phyloP scores from a whole-genome alignment of 2,329 filamentous ascomycete genomes.

The Colletotrichum liriopes region DNA sequence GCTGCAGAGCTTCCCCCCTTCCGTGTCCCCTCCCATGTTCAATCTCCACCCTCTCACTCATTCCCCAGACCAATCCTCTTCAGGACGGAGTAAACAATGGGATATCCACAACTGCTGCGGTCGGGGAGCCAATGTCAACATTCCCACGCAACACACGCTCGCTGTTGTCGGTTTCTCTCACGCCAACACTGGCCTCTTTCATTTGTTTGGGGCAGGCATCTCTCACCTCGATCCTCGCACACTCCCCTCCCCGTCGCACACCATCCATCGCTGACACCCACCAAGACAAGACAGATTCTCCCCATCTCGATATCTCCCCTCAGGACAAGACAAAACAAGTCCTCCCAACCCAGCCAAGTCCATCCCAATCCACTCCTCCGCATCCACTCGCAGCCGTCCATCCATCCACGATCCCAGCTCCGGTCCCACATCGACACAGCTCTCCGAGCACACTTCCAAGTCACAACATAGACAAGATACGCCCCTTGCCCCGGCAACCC shows the following conservation, averaged over 20 bases:
- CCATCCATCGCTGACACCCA: constrained; percentile 2
- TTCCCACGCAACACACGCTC: constrained; percentile 28
- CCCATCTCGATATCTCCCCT: constrained; percentile 28
- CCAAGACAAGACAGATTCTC: constrained; percentile 9
- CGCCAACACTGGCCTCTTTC: not conserved
- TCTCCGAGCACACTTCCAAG: constrained; percentile 45
- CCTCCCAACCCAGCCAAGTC: constrained; percentile 43
- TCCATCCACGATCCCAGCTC: constrained; percentile 5
- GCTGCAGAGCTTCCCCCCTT: constrained; percentile 20
- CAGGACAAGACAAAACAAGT: constrained; percentile 44
- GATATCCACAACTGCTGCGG: constrained; percentile 32
- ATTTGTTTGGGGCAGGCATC: constrained; percentile 1
- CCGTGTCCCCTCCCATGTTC: constrained; percentile 9
- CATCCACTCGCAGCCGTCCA: constrained; percentile 39
- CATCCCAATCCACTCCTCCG: constrained; percentile 44
- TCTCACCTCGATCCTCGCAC: constrained; percentile 48
- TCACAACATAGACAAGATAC: constrained; percentile 16
- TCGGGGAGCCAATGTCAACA: constrained; percentile 41
- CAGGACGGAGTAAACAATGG: constrained; percentile 41
- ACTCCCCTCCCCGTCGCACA: constrained; percentile 42
- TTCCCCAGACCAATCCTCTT: constrained; percentile 29
- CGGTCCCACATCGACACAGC: constrained; percentile 12
- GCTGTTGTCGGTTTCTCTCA: constrained; percentile 11
- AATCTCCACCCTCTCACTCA: not conserved
- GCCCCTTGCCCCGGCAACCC: constrained; percentile 44